Base-by-base conservation (phyloP, 306 rosid genomes). In the Sicyos edulis region DNA sequence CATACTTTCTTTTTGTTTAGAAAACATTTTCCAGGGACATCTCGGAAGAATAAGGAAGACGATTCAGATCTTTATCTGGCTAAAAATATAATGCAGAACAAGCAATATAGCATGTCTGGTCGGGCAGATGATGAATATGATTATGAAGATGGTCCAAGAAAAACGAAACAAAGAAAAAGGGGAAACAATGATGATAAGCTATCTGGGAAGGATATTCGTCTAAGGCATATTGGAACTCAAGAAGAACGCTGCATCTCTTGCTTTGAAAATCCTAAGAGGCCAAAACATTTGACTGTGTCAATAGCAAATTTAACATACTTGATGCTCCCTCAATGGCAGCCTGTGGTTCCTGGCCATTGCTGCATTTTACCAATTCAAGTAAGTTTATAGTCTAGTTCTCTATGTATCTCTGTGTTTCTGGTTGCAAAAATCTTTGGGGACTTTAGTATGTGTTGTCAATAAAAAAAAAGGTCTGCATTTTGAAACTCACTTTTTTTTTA, bases 71-170 rank as follows among this genome's bases (percentile, higher is more conserved):
- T 80, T 92, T 82, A 92, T 84, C 90, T 93, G 72, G 98, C 98
- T 74, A 82, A 26, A 76, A 90, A 71, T 57, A 93, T 90, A 58
- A 83, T 83, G 90, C 90, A 81, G 78, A 93, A 93, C 85, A 90
- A 90, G 78, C 78, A 75, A 58, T 93, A 78, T 74, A 93, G 74
- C 47, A 75, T 82, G 56, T 83, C 84, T 54, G 81, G 86, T 51
- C 95, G 45, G 72, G 96, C 88, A 44, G 98, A 93, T 78, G 96
- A 92, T 81, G 98, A 90, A 75, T 93, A 90, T 78, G 98, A 93
- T 70, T 83, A 60, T 81, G 97, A 88, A 71, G 90, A 74, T 54
- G 87, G 85, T 73, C 89, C 84, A 76, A 75, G 84, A 65, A 88
- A 70, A 78, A 90, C 86, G 80, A 81, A 78, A 44, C 79, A 74